Evolutionary conservation across 2,329 filamentous ascomycete genomes (phyloP).

Genomic region (Pyricularia sp.): DNA sequence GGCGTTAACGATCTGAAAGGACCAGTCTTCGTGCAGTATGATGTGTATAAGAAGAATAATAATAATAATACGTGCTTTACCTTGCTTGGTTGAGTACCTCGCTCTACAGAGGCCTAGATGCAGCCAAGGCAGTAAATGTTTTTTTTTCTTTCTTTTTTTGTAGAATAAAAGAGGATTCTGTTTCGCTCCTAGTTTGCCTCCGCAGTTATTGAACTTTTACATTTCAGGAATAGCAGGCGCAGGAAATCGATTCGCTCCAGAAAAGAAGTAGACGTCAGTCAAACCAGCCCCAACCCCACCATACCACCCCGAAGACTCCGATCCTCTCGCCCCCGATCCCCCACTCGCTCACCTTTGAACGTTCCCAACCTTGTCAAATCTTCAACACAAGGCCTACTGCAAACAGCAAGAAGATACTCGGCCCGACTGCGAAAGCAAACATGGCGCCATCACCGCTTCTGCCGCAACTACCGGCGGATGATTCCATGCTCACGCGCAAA

Average conservation of each 20-base stretch:
- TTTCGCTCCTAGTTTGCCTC: too few relatives aligned
- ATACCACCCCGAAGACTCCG: not conserved
- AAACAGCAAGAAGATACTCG: not conserved
- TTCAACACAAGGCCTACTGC: not conserved
- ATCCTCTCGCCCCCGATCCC: not conserved
- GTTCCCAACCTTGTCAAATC: not conserved
- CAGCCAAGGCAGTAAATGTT: too few relatives aligned
- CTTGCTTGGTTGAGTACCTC: too few relatives aligned
- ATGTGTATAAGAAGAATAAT: too few relatives aligned
- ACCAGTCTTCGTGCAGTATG: too few relatives aligned
- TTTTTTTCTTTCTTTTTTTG: too few relatives aligned
- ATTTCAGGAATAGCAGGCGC: not conserved
- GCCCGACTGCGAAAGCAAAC: not conserved
- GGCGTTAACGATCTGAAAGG: too few relatives aligned
- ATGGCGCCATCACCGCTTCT: conserved; percentile 13
- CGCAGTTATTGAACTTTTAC: too few relatives aligned
- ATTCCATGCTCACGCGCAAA: conserved; percentile 63
- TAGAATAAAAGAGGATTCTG: too few relatives aligned
- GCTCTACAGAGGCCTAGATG: too few relatives aligned
- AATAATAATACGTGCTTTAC: too few relatives aligned
- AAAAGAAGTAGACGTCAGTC: not conserved
- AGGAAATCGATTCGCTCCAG: not conserved
- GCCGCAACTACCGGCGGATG: conserved; percentile 38
- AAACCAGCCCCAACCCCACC: not conserved
- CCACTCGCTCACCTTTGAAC: not conserved